Conservation (phyloP, 805 yeast species). For the Kazachstania taianensis region DNA sequence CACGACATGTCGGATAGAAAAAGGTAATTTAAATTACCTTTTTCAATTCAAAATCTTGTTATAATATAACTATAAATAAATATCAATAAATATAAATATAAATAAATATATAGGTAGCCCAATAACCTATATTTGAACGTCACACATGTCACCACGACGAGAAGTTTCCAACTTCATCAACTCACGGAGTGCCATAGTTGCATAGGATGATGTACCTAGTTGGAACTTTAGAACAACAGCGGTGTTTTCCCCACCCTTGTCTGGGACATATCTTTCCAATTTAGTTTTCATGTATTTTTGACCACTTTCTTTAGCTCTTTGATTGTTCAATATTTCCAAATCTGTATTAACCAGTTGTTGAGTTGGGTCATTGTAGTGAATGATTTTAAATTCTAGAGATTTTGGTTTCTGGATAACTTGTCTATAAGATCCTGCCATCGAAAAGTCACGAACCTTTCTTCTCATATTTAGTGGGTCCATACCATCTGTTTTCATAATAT, state of each 20-base stretch:
- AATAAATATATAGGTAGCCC: too few species aligned
- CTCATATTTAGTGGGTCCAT: conserved; percentile 81
- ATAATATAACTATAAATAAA: too few species aligned
- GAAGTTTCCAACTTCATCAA: conserved; percentile 70
- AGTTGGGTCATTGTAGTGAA: conserved; percentile 51
- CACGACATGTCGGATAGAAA: too few species aligned
- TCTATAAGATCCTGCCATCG: conserved; percentile 86
- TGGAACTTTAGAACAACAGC: conserved; percentile 73
- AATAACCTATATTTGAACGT: too few species aligned
- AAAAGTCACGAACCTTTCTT: conserved; percentile 77
- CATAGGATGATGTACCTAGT: conserved; percentile 81
- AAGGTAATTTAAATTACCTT: too few species aligned
- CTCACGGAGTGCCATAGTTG: conserved; percentile 95
- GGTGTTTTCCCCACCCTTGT: conserved; percentile 37
- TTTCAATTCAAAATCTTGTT: too few species aligned
- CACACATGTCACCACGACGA: conserved; percentile 40
- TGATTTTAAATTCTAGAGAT: conserved; percentile 48
- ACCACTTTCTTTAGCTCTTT: conserved; percentile 25
- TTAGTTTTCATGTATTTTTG: conserved; percentile 25
- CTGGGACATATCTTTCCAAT: conserved; percentile 27
- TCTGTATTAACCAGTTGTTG: conserved; percentile 77
- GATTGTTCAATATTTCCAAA: conserved; percentile 41
- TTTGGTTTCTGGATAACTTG: conserved; percentile 56
- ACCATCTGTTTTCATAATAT: conserved; percentile 68
- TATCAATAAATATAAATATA: too few species aligned